Evolutionary conservation across 176 grass and related monocot species (phyloP), one percentile per base, ranked within the genome.

Genomic region (Poa annua): DNA sequence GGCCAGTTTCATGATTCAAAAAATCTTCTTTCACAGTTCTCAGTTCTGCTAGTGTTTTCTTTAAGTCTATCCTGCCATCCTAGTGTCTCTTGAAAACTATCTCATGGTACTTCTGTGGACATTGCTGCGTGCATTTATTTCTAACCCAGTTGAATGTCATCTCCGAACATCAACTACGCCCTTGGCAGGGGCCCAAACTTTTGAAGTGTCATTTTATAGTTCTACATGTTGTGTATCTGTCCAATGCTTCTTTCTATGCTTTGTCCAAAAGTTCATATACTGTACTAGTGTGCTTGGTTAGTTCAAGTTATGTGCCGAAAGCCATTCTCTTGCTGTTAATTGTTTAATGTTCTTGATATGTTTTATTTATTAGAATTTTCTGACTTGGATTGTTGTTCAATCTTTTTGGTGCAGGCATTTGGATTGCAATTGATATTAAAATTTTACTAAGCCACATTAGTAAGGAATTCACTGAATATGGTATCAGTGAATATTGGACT

Each of bases 401-500:
- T 39, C 42, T 89, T 73, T 73, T 38, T 83, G 25, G 7, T 66
- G 56, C 50, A 86, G 83, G 44, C 25, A 49, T 78, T 54, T 42
- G 14, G 36, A 34, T 34, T 73, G 66, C 77, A 34, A 54, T 76
- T 42, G 71, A 22, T 34, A 47, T 20, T 19, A 20, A 72, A 61
- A 6, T 22, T 11, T 71, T 45, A 71, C 50, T 54, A 65, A 65
- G 56, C 20, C 39, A 22, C 35, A 65, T 24, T 66, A 59, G 59
- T 78, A 17, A 34, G 71, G 38, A 48, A 50, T 36, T 78, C 11
- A 1, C 53, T 73, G 83, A 76, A 91, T 75, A 98, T 98, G 96
- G 91, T 98, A 71, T 91, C 91, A 34, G 82, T 95, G 78, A 98
- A 98, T 90, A 25, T 95, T 68, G 91, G 96, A 8, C 39, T 92